phyloP scores from a whole-genome alignment of 306 rosid genomes.

The Mimosa bimucronata region DNA sequence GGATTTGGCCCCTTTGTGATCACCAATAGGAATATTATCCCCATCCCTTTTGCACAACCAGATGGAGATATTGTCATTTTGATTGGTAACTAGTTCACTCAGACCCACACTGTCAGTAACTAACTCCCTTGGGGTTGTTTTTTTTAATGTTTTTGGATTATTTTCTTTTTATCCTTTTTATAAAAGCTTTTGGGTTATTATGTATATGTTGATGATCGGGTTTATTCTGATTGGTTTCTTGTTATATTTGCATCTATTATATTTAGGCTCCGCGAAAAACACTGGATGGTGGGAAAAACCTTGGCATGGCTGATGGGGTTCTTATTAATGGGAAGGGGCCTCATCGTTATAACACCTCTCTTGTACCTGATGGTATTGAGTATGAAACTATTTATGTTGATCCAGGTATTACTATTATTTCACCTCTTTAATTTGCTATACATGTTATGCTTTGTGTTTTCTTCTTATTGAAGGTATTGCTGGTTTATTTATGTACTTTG shows the following conservation, averaged over 20 bases:
- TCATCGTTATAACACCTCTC: slow-evolving; percentile 72
- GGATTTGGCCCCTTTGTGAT: slow-evolving; percentile 81
- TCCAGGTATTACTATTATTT: slow-evolving; percentile 57
- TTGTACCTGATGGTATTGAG: slow-evolving; percentile 68
- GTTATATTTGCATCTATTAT: not conserved
- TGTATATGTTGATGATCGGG: slow-evolving; percentile 13
- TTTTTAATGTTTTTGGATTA: not conserved
- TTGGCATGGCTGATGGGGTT: slow-evolving; percentile 91
- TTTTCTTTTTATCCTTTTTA: not conserved
- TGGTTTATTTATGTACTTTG: slow-evolving; percentile 2
- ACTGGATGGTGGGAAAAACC: slow-evolving; percentile 71
- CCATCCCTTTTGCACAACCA: slow-evolving; percentile 73
- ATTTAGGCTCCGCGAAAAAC: slow-evolving; percentile 61
- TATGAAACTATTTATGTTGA: slow-evolving; percentile 64
- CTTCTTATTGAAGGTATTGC: no score
- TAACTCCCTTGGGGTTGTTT: not conserved
- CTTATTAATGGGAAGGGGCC: slow-evolving; percentile 98
- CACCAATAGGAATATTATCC: slow-evolving; percentile 58
- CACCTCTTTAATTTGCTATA: no score
- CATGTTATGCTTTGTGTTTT: not conserved
- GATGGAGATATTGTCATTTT: slow-evolving; percentile 69
- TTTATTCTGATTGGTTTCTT: slow-evolving; percentile 4
- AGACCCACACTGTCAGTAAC: slow-evolving; percentile 68
- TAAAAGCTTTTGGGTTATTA: not conserved
- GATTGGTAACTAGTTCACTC: slow-evolving; percentile 83